Evolutionary conservation across 371 early-diverging fungal genomes (phyloP).

Genomic region (Lichtheimia ramosa): DNA sequence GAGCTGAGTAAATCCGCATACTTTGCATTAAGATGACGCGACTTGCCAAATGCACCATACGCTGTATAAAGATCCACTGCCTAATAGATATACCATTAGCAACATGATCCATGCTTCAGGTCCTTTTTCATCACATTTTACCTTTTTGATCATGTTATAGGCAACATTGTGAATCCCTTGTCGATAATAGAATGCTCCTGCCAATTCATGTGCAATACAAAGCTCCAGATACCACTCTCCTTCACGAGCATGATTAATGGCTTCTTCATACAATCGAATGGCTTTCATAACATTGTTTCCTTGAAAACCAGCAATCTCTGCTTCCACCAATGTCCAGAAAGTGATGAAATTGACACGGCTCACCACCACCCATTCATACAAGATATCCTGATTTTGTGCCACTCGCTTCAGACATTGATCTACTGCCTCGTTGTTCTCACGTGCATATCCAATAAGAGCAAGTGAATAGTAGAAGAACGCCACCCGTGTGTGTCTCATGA

Average conservation of each 20-base stretch:
- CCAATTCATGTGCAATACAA: slow-evolving; percentile 35
- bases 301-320: background rate
- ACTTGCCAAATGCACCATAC: slow-evolving; percentile 43
- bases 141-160: slow-evolving; percentile 34
- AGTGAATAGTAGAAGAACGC: slow-evolving; percentile 28
- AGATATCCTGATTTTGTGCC: slow-evolving; percentile 21
- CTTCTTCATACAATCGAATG: slow-evolving; percentile 31
- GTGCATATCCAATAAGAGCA: slow-evolving; percentile 35
- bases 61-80: slow-evolving; percentile 25
- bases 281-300: slow-evolving; percentile 16
- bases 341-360: slow-evolving; percentile 24
- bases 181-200: slow-evolving; percentile 40
- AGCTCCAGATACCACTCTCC: slow-evolving; percentile 33
- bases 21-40: slow-evolving; percentile 27
- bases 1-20: slow-evolving; percentile 21
- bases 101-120: background rate
- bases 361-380: slow-evolving; percentile 30
- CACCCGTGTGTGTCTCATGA: slow-evolving; percentile 36
- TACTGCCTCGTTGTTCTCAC: background rate
- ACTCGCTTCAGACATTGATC: slow-evolving; percentile 20
- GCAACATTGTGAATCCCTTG: slow-evolving; percentile 35
- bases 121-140: background rate
- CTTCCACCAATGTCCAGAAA: slow-evolving; percentile 31
- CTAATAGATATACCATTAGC: background rate
- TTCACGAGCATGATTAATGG: slow-evolving; percentile 37